phyloP scores from a whole-genome alignment of 2,329 filamentous ascomycete genomes.

The Catunica adiposa region DNA sequence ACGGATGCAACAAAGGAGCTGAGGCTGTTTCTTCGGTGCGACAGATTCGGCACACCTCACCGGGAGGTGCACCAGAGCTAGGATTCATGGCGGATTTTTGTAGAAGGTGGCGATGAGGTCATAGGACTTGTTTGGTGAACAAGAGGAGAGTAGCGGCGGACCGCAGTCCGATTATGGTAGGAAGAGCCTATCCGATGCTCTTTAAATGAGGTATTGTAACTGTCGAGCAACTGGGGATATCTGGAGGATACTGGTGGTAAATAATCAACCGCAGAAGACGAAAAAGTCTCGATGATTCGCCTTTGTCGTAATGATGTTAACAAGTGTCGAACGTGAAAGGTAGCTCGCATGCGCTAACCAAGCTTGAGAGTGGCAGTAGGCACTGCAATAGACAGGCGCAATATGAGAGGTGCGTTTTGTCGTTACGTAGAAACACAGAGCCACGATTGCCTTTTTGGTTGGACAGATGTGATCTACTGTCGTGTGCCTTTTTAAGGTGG shows the following conservation, averaged over 20 bases:
- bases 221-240: too few relatives aligned
- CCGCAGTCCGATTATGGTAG: neutral
- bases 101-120: neutral
- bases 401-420: too few relatives aligned
- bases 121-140: neutral
- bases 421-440: neutral
- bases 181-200: neutral
- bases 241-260: too few relatives aligned
- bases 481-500: neutral
- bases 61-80: slow-evolving; percentile 24
- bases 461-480: neutral
- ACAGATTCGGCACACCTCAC: slow-evolving; percentile 92
- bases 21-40: slow-evolving; percentile 67
- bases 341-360: too few relatives aligned
- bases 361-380: neutral
- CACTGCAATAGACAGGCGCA: neutral
- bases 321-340: too few relatives aligned
- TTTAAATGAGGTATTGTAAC: too few relatives aligned
- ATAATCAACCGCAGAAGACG: too few relatives aligned
- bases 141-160: neutral
- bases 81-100: neutral
- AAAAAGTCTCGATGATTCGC: too few relatives aligned
- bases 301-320: neutral
- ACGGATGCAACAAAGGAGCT: slow-evolving; percentile 89
- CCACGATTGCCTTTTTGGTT: neutral